phyloP scores from a whole-genome alignment of 1,284 basidiomycete genomes.

The Tremellales sp. region DNA sequence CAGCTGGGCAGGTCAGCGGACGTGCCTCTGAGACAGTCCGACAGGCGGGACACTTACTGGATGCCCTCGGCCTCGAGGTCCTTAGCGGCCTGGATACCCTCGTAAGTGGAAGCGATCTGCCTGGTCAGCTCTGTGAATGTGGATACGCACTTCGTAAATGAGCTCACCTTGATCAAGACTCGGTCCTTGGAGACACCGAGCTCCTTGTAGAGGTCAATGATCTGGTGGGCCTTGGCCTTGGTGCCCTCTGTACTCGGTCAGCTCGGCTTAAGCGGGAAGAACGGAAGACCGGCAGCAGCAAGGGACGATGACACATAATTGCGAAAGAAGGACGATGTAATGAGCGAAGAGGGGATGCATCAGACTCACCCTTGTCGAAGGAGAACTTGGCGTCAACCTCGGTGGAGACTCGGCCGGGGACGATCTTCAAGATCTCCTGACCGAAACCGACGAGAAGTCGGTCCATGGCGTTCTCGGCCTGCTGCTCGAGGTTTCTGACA shows the following conservation, averaged over 20 bases:
- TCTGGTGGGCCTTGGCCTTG: constrained; percentile 69
- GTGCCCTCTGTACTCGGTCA: constrained; percentile 28
- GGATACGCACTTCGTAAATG: not conserved
- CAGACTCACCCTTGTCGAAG: constrained; percentile 68
- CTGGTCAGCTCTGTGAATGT: constrained; percentile 3
- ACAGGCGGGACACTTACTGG: constrained; percentile 58
- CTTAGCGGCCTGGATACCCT: constrained; percentile 97
- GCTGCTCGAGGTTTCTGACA: constrained; percentile 58
- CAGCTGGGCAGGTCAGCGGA: constrained; percentile 53
- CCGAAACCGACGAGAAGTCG: constrained; percentile 95
- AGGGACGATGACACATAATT: not conserved
- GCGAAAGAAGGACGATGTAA: not conserved
- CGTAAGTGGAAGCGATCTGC: constrained; percentile 93
- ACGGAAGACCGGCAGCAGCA: too few species aligned
- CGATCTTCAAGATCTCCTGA: constrained; percentile 88
- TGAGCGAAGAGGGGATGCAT: too few species aligned
- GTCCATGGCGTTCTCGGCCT: constrained; percentile 76
- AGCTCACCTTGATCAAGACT: constrained; percentile 74
- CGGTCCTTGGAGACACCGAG: constrained; percentile 89
- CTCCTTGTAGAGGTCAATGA: constrained; percentile 90
- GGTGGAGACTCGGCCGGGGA: constrained; percentile 97
- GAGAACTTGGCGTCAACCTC: constrained; percentile 97
- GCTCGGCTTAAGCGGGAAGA: not conserved
- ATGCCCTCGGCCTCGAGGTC: constrained; percentile 92
- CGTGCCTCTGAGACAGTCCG: not conserved